Evolutionary conservation across 2,329 filamentous ascomycete genomes (phyloP).

Genomic region (Cladobotryum mycophilum): DNA sequence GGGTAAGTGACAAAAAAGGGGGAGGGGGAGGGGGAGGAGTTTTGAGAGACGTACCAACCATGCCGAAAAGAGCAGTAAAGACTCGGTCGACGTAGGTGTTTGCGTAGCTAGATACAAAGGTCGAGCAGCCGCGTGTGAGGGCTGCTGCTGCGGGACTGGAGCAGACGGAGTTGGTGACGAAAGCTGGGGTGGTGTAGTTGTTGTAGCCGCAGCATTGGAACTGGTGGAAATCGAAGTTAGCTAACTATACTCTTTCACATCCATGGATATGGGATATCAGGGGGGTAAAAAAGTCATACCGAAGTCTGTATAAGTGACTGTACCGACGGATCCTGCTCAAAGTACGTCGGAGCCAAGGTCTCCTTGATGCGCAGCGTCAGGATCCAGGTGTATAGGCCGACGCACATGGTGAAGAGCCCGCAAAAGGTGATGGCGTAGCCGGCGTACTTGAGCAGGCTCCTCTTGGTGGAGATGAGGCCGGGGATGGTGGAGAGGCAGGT

Average conservation of each 20-base stretch:
- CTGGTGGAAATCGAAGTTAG: constrained; percentile 33
- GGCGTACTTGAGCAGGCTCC: constrained; percentile 64
- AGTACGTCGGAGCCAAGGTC: constrained; percentile 57
- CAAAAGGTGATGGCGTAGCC: constrained; percentile 58
- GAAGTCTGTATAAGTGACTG: constrained; percentile 66
- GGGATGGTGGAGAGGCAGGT: constrained; percentile 65
- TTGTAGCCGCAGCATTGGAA: constrained; percentile 77
- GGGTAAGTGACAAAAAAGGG: background rate
- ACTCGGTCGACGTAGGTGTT: constrained; percentile 68
- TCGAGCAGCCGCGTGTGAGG: constrained; percentile 62
- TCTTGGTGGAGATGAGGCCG: constrained; percentile 60
- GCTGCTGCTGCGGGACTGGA: constrained; percentile 64
- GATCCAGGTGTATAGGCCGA: constrained; percentile 67
- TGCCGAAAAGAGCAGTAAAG: constrained; percentile 74
- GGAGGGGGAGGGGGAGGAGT: background rate
- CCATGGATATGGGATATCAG: background rate
- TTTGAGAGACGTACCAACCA: constrained; percentile 52
- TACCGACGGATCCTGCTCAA: constrained; percentile 44
- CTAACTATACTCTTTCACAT: background rate
- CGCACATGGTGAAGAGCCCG: constrained; percentile 56
- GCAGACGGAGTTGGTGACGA: constrained; percentile 63
- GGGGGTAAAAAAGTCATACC: constrained; percentile 41
- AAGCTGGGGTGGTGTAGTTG: constrained; percentile 65
- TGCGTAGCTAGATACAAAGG: constrained; percentile 59
- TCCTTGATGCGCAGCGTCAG: constrained; percentile 62